phyloP scores from a whole-genome alignment of 805 yeast species.

The Wickerhamomyces bisporus region DNA sequence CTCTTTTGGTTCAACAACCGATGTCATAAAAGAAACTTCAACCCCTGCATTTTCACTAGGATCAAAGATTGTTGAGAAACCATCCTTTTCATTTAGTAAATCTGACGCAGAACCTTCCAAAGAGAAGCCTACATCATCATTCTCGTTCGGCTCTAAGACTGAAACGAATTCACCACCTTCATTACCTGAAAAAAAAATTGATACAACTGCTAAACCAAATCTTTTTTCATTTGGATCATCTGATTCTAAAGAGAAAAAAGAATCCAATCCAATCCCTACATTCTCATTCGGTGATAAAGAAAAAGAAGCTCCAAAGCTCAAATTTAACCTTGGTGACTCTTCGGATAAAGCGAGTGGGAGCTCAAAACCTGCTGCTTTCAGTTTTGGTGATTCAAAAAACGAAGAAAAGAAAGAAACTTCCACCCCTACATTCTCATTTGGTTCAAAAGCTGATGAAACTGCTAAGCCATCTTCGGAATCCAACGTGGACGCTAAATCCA shows the following conservation, averaged over 20 bases:
- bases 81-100: constrained; percentile 8
- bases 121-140: constrained; percentile 8
- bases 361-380: too few species aligned
- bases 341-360: too few species aligned
- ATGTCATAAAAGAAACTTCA: neutral
- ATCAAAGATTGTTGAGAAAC: neutral
- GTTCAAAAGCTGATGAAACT: constrained; percentile 1
- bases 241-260: neutral
- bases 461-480: too few species aligned
- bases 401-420: constrained; percentile 11
- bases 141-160: constrained; percentile 7
- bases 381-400: constrained; percentile 8
- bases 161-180: constrained; percentile 1
- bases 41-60: constrained; percentile 6
- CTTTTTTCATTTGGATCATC: constrained; percentile 5
- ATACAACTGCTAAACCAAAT: constrained; percentile 7
- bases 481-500: too few species aligned
- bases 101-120: constrained; percentile 3
- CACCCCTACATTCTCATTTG: constrained; percentile 8
- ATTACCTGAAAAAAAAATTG: too few species aligned
- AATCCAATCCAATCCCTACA: constrained; percentile 10
- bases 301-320: constrained; percentile 9
- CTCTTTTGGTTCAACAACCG: constrained; percentile 1
- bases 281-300: constrained; percentile 16
- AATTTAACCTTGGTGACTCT: too few species aligned